Percentiles rank a stretch among this genome's conserved stretches.
Conservation (phyloP, 306 rosid genomes). For the Sicyos baderoa region DNA sequence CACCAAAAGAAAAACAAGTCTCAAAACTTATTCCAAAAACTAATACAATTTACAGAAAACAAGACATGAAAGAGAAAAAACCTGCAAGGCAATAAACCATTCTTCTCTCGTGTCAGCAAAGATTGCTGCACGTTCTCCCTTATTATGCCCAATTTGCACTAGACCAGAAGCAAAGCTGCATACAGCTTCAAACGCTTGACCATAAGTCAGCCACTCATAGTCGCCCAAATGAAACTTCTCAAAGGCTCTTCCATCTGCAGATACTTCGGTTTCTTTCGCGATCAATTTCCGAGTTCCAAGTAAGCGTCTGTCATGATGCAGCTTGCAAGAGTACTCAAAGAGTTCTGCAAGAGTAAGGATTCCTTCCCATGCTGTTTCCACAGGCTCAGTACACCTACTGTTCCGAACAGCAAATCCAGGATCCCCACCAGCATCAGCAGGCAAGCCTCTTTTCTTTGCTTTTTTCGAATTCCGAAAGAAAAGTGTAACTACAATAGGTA, state of each 20-base stretch:
- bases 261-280: conserved; percentile 43
- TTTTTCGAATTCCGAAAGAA: conserved; percentile 40
- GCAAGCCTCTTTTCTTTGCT: conserved; percentile 54
- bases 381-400: conserved; percentile 32
- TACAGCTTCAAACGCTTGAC: conserved; percentile 54
- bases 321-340: conserved; percentile 57
- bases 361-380: conserved; percentile 65
- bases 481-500: conserved; percentile 56
- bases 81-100: conserved; percentile 96
- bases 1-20: background rate
- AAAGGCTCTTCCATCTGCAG: conserved; percentile 55
- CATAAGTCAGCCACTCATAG: conserved; percentile 69
- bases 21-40: background rate
- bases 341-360: conserved; percentile 73
- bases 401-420: conserved; percentile 57
- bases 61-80: conserved; percentile 24
- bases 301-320: conserved; percentile 34
- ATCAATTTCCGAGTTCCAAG: conserved; percentile 77
- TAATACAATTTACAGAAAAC: background rate
- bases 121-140: conserved; percentile 72
- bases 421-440: conserved; percentile 56
- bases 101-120: conserved; percentile 85
- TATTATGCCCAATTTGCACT: conserved; percentile 50
- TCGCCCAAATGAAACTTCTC: conserved; percentile 88
- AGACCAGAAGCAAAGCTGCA: conserved; percentile 70